These are phyloP conservation scores for Staphylotrichum longicolle DNA, from an alignment of 495 filamentous ascomycete species.

Conservation along the genomic window DNA sequence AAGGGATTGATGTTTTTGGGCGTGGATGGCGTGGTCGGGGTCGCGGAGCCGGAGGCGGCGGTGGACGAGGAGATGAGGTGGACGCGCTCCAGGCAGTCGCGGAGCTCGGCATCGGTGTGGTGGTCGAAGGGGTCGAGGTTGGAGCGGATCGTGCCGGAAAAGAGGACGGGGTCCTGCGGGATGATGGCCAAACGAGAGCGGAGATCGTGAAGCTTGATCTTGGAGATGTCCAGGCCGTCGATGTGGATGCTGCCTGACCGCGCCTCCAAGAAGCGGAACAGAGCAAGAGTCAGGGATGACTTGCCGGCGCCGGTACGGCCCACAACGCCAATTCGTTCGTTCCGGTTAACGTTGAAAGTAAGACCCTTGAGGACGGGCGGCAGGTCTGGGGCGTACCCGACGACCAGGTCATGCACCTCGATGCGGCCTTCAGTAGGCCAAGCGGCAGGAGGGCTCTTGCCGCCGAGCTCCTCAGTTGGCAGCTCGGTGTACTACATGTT, in stretches of 20 bases:
- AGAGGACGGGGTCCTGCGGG: slow-evolving; percentile 75
- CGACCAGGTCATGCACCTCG: slow-evolving; percentile 69
- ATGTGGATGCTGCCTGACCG: slow-evolving; percentile 67
- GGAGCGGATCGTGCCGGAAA: slow-evolving; percentile 77
- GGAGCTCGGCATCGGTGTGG: slow-evolving; percentile 67
- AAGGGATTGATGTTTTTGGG: slow-evolving; percentile 62
- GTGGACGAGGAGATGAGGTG: slow-evolving; percentile 59
- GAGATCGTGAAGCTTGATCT: slow-evolving; percentile 69
- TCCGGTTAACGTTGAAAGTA: slow-evolving; percentile 64
- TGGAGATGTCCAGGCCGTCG: slow-evolving; percentile 74
- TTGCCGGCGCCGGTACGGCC: slow-evolving; percentile 88
- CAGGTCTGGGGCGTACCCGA: slow-evolving; percentile 72
- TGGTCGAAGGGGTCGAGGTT: slow-evolving; percentile 82
- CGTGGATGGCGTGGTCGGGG: slow-evolving; percentile 27
- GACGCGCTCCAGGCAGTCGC: slow-evolving; percentile 71
- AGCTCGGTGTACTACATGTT: slow-evolving; percentile 59
- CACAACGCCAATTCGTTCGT: slow-evolving; percentile 77
- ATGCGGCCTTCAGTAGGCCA: slow-evolving; percentile 79
- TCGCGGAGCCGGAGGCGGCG: slow-evolving; percentile 27
- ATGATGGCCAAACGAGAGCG: slow-evolving; percentile 78
- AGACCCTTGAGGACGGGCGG: slow-evolving; percentile 74
- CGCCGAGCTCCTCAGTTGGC: slow-evolving; percentile 63
- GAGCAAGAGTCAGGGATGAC: slow-evolving; percentile 74
- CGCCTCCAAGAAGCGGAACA: slow-evolving; percentile 82
- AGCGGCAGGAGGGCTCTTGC: slow-evolving; percentile 62